Evolutionary conservation across 1,284 basidiomycete species (phyloP), one percentile per base, ranked within the genome.

Genomic region (Ustilago hordei): DNA sequence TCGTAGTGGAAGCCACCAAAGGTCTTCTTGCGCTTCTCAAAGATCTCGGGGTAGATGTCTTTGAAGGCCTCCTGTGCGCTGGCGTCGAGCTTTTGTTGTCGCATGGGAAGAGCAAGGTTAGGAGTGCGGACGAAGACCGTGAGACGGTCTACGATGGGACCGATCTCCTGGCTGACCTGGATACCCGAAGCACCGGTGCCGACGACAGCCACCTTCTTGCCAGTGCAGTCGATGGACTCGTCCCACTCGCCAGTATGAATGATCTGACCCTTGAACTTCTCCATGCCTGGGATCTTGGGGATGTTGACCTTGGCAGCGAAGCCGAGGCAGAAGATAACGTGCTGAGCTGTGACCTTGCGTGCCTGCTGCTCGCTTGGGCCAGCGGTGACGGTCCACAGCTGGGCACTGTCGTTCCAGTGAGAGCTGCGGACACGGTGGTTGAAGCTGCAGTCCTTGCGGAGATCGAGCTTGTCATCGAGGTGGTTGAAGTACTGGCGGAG

Each of bases 221-320:
- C 89, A 59, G 85, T 85, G 61, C 91, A 84, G 55, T 88, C 78
- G 32, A 91, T 87, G 71, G 89, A 89, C 63, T 90, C 89, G 54
- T 88, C 86, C 90, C 91, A 92, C 48, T 85, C 82, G 35, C 89
- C 89, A 47, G 90, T 90, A 83, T 91, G 91, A 83, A 89, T 90
- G 31, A 88, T 74, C 8, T 84, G 75, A 2, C 91, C 91, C 47
- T 87, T 85, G 80, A 91, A 91, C 4, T 79, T 83, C 54, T 89
- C 88, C 15, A 87, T 79, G 0, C 89, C 89, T 0, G 79, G 75
- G 12, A 91, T 79, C 52, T 87, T 86, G 38, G 87, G 89, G 59
- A 87, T 89, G 63, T 87, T 75, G 1, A 77, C 64, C 58, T 79
- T 79, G 63, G 74, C 52, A n/a, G 77, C 74, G 47, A 79, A 77